Evolutionary conservation across 1,139 yeast genomes (phyloP), one percentile per base, ranked within the genome.

Genomic region (Yueomyces sp.): DNA sequence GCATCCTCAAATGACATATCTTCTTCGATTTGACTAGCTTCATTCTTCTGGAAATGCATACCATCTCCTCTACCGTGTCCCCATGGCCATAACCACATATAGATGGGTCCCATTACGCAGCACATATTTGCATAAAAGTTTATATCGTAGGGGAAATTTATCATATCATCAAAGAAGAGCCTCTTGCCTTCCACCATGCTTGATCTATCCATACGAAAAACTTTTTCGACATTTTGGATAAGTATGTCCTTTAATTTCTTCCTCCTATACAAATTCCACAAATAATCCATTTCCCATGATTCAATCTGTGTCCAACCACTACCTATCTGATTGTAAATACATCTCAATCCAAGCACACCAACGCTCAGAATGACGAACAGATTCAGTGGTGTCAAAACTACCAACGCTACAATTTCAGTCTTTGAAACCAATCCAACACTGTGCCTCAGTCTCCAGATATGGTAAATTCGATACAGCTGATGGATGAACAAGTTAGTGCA

Each of bases 221-320:
- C 8, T 33, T 9, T 11, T 9, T 4, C n/a, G 4, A 11, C n/a
- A 9, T 9, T 9, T 33, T 33, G 8, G 8, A 9, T 5, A 33
- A 33, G 8, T 4, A 11, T 33, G 4, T 11, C 5, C 11, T 58
- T 26, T 26, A 61, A 42, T 35, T 47, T 50, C 37, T 45, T 47
- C 9, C 49, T 47, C 34, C 55, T 42, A 36, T 47, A 56, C 27
- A 56, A 40, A 29, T 78, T 69, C 44, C 78, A 86, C 2, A 86
- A 66, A 47, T 97, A 70, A 50, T 91, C 97, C 64, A 72, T 65
- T 54, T 91, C 97, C 98, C 98, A 91, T 2, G 73, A 68, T 61
- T 91, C 98, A 45, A 91, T 89, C 59, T 86, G 95, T 2, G 97
- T 79, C 73, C 76, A 81, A n/a, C 96, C 96, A 36, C 68, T 66